A percentile compares a stretch with the other conserved stretches of the same genome.
phyloP scores from a whole-genome alignment of 1,284 basidiomycete species.

The Austropuccinia psidii region DNA sequence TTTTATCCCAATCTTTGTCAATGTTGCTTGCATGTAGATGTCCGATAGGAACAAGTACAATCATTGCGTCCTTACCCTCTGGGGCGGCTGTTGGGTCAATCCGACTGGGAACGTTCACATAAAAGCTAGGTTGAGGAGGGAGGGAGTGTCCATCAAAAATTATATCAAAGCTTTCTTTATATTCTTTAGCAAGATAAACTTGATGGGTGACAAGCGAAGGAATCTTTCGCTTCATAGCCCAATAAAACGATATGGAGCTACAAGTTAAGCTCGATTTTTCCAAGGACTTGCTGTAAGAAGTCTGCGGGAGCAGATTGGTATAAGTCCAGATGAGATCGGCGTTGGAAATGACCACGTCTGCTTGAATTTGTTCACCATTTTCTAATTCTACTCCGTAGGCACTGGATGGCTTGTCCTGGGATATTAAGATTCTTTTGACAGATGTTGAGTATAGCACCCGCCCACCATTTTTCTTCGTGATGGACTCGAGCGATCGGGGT shows the following conservation, averaged over 20 bases:
- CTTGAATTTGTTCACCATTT: slow-evolving; percentile 49
- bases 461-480: slow-evolving; percentile 50
- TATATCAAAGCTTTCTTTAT: slow-evolving; percentile 50
- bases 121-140: slow-evolving; percentile 54
- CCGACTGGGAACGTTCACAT: slow-evolving; percentile 54
- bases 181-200: slow-evolving; percentile 49
- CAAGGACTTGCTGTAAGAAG: slow-evolving; percentile 44
- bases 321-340: slow-evolving; percentile 54
- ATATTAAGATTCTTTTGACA: slow-evolving; percentile 49
- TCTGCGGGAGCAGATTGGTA: slow-evolving; percentile 50
- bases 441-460: slow-evolving; percentile 50
- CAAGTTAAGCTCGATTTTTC: slow-evolving; percentile 49
- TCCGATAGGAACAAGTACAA: slow-evolving; percentile 49
- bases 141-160: slow-evolving; percentile 53
- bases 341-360: slow-evolving; percentile 54
- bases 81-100: slow-evolving; percentile 48
- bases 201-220: slow-evolving; percentile 52
- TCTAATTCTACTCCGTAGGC: slow-evolving; percentile 51
- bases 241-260: slow-evolving; percentile 55
- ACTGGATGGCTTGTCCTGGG: slow-evolving; percentile 40
- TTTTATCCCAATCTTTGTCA: slow-evolving; percentile 41
- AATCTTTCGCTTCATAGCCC: slow-evolving; percentile 51
- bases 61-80: slow-evolving; percentile 47
- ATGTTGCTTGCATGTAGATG: slow-evolving; percentile 40
- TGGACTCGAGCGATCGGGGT: slow-evolving; percentile 47